Conservation (phyloP, 192 early-diverging fungal genomes). For the Coemansia sp. region DNA sequence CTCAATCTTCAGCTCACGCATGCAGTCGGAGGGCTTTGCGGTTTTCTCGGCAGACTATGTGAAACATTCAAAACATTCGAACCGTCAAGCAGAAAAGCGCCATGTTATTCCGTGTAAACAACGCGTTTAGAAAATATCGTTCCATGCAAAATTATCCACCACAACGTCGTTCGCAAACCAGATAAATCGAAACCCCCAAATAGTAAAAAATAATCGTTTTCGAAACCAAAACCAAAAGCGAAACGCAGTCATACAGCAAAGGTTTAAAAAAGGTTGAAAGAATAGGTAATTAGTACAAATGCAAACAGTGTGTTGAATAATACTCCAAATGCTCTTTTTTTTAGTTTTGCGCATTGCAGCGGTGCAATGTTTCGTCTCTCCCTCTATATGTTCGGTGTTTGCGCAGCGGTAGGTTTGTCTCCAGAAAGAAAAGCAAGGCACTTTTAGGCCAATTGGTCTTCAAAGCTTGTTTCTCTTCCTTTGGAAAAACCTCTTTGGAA, state of each 20-base stretch:
- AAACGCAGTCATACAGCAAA: background rate
- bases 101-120: background rate
- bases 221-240: background rate
- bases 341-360: background rate
- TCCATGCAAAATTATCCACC: too few species aligned
- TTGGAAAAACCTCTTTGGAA: too few species aligned
- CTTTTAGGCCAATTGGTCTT: too few species aligned
- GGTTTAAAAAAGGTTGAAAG: background rate
- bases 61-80: too few species aligned
- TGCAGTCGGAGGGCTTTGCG: constrained; percentile 82
- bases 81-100: background rate
- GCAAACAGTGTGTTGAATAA: too few species aligned
- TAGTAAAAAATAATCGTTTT: background rate
- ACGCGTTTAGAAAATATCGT: background rate
- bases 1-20: constrained; percentile 97
- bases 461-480: too few species aligned
- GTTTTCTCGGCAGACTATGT: constrained; percentile 64
- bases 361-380: background rate
- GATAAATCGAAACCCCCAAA: background rate
- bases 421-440: too few species aligned
- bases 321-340: background rate
- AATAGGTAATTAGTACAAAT: constrained; percentile 2
- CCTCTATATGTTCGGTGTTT: too few species aligned
- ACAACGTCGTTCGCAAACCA: background rate
- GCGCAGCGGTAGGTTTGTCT: too few species aligned